Conservation (phyloP, 495 filamentous ascomycete species). For the Hypoxylon fuscum region DNA sequence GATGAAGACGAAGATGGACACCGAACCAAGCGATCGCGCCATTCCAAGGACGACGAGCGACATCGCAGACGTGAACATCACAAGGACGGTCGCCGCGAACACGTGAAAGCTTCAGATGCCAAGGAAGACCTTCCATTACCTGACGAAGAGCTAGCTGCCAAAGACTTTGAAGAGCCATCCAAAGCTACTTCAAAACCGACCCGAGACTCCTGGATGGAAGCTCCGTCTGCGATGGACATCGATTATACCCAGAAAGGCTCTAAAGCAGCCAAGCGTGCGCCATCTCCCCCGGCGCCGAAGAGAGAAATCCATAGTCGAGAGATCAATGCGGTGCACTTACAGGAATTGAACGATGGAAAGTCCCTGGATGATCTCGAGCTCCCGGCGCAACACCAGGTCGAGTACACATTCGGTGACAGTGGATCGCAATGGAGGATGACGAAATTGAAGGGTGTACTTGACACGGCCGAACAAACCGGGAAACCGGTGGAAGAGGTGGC, state of each 20-base stretch:
- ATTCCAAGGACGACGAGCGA: slow-evolving; percentile 51
- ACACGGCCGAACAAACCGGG: slow-evolving; percentile 76
- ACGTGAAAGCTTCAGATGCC: slow-evolving; percentile 55
- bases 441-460: slow-evolving; percentile 86
- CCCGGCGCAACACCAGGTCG: slow-evolving; percentile 69
- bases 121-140: slow-evolving; percentile 58
- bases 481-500: slow-evolving; percentile 81
- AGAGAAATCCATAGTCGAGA: slow-evolving; percentile 84
- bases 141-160: slow-evolving; percentile 52
- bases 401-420: slow-evolving; percentile 88
- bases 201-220: slow-evolving; percentile 94
- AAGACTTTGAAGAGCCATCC: slow-evolving; percentile 20
- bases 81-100: slow-evolving; percentile 35
- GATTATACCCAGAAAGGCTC: slow-evolving; percentile 81
- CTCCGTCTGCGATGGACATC: slow-evolving; percentile 79
- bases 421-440: slow-evolving; percentile 97
- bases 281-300: slow-evolving; percentile 71
- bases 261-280: slow-evolving; percentile 55
- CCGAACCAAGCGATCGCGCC: slow-evolving; percentile 52
- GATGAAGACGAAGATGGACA: slow-evolving; percentile 51
- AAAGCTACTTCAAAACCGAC: slow-evolving; percentile 35
- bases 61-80: slow-evolving; percentile 47
- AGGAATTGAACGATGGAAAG: slow-evolving; percentile 60
- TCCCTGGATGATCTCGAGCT: slow-evolving; percentile 54
- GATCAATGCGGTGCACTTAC: slow-evolving; percentile 73